A percentile compares a stretch with the other conserved stretches of the same genome.
These are phyloP conservation scores for Mycena rosella DNA, from an alignment of 768 basidiomycete species.

Conservation along the genomic window DNA sequence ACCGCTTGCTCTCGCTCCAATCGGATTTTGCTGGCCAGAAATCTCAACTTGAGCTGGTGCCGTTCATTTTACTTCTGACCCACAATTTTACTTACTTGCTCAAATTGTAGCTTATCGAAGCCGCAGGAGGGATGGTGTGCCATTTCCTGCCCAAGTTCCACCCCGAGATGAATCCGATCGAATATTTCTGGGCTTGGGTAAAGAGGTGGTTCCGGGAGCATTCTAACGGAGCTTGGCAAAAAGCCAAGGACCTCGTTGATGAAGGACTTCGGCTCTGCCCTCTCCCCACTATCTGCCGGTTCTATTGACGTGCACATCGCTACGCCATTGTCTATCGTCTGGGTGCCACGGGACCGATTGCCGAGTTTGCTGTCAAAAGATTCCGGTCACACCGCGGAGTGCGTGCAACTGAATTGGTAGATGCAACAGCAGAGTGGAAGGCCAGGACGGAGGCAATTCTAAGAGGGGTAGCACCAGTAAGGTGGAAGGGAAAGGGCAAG, in stretches of 20 bases:
- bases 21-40: constrained; percentile 29
- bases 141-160: constrained; percentile 3
- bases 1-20: constrained; percentile 31
- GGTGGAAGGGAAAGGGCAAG: not conserved
- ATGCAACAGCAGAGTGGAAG: not conserved
- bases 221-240: not conserved
- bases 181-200: constrained; percentile 7
- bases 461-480: too few relatives aligned
- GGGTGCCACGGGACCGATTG: constrained; percentile 1
- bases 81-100: not conserved
- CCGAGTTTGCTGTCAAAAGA: constrained; percentile 7
- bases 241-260: constrained; percentile 4
- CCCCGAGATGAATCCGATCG: constrained; percentile 10
- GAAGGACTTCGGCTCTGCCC: not conserved
- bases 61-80: not conserved
- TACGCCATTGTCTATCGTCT: constrained; percentile 1
- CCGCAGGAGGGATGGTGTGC: not conserved
- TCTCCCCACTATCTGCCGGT: not conserved
- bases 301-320: not conserved
- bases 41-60: constrained; percentile 31
- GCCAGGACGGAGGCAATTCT: too few relatives aligned
- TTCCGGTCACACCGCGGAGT: constrained; percentile 2
- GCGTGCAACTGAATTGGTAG: not conserved
- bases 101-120: not conserved
- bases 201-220: constrained; percentile 2